Evolutionary conservation across 352 stramenopile species (phyloP).

Genomic region (Pythium chondricola): DNA sequence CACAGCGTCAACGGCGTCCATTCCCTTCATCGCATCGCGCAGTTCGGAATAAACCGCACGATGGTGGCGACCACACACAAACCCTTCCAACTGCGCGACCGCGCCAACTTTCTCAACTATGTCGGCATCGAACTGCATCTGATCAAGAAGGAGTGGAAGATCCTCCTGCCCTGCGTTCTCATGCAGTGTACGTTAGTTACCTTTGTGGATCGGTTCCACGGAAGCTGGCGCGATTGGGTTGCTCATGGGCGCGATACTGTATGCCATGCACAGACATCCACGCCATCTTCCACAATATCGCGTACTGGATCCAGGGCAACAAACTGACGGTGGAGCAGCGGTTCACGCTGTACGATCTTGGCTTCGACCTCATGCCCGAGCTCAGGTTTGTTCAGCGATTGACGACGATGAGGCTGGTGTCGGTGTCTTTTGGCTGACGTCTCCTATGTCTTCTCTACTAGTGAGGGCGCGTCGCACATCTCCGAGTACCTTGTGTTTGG

Average conservation of each 20-base stretch:
- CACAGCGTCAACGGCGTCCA: too few species aligned
- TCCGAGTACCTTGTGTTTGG: conserved; percentile 82
- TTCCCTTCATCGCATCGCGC: too few species aligned
- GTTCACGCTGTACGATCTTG: conserved; percentile 69
- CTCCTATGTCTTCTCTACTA: conserved; percentile 7
- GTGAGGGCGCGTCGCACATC: conserved; percentile 28
- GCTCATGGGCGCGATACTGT: neutral
- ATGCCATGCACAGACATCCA: conserved; percentile 47
- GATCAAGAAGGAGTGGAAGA: conserved; percentile 58
- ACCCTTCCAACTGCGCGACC: conserved; percentile 43
- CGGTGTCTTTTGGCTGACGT: too few species aligned
- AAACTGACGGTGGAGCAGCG: conserved; percentile 63
- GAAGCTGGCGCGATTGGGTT: neutral
- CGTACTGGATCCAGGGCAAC: conserved; percentile 77
- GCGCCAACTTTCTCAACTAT: conserved; percentile 58
- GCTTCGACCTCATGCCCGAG: conserved; percentile 68
- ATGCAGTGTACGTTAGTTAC: conserved; percentile 59
- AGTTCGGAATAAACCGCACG: too few species aligned
- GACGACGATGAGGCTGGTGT: too few species aligned
- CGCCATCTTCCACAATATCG: conserved; percentile 80
- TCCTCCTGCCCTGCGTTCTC: conserved; percentile 68
- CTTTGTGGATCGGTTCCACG: neutral
- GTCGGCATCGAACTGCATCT: conserved; percentile 55
- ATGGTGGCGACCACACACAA: conserved; percentile 10
- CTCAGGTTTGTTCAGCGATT: too few species aligned